Base-by-base conservation (phyloP, 2,329 filamentous ascomycete genomes). In the Talaromyces funiculosus region DNA sequence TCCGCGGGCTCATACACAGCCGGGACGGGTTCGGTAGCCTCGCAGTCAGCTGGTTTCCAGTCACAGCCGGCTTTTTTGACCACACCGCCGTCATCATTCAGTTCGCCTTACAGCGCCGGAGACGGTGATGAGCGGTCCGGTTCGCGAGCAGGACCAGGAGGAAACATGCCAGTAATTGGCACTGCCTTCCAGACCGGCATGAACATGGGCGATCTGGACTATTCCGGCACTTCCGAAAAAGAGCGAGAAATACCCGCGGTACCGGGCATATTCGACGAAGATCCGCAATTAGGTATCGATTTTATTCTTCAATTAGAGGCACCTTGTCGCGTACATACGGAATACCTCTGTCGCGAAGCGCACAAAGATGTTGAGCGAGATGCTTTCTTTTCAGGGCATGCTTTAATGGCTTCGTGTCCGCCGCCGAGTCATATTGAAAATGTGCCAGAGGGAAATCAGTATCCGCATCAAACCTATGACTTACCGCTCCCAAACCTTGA, bases 371-470 rank as follows among this genome's bases (percentile, higher is more conserved):
- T 85, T 59, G 79, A 83, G 57, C 87, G 88, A 64, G 83, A 83
- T 66, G 85, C 88, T 61, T 81, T 74, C 69, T 76, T 90, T 43
- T 93, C 90, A 65, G 94, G 93, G 42, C 94, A 99, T 74, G 92
- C 90, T 4, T 80, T 97, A 66, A 97, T 97, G 93, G 90, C 90
- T 16, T 90, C 89, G 16, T 96, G 90, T 71, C 92, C 93, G 51
- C 90, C 92, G 4, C 84, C 86, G 57, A 82, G 79, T 61, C 83
- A 86, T 67, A 81, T 87, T 66, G 75, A 78, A 61, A 77, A 78
- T 47, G 79, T 81, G 33, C 82, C 83, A 1, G 65, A 68, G 51
- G 76, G 81, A 53, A 80, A 84, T 35, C 75, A 78, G 51, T 86
- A 86, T 68, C 81, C 82, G 56, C 85, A 88, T 71, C 85, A 90